Evolutionary conservation across 495 filamentous ascomycete species (phyloP), one percentile per base, ranked within the genome.

Genomic region (Podospora comata): DNA sequence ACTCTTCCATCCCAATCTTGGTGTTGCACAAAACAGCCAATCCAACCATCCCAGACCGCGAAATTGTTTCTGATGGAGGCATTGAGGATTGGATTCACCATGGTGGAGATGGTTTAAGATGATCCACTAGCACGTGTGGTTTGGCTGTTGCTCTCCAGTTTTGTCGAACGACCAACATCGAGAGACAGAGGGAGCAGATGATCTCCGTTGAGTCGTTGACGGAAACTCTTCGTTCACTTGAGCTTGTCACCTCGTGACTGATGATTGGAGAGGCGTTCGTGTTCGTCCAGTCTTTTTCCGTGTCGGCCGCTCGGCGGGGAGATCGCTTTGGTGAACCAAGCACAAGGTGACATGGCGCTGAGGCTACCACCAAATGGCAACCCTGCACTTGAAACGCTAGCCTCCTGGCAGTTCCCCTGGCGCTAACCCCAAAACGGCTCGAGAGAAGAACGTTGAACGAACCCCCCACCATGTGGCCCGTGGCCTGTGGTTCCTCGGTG

Each of bases 341-440:
- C 27, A 48, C 39, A 11, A 48, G 39, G 39, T 58, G 55, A 58
- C 55, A 62, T 62, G 60, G 60, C 60, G 60, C 19, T 26, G n/a
- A 34, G 30, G 19, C 62, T 44, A 65, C 67, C 67, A 56, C 68
- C 68, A 64, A 74, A 74, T 71, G 34, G 66, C 28, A 64, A 32
- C 65, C 70, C 57, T 70, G 69, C 65, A n/a, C 44, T 64, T 74
- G 72, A 74, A 74, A 74, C 72, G 28, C 65, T 48, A 57, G 23
- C 44, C 61, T 68, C 60, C 39, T 9, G 66, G 6, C 32, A 44
- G 18, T 2, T 28, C 67, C 55, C 61, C 67, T 70, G 61, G 61
- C 56, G 26, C 70, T 70, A 72, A 61, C 18, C 67, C 72, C 53
- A n/a, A 65, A 68, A 65, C 3, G 62, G 67, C 23, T 20, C 16